Evolutionary conservation across 768 basidiomycete genomes (phyloP).

Genomic region (Neoboletus magnificus): DNA sequence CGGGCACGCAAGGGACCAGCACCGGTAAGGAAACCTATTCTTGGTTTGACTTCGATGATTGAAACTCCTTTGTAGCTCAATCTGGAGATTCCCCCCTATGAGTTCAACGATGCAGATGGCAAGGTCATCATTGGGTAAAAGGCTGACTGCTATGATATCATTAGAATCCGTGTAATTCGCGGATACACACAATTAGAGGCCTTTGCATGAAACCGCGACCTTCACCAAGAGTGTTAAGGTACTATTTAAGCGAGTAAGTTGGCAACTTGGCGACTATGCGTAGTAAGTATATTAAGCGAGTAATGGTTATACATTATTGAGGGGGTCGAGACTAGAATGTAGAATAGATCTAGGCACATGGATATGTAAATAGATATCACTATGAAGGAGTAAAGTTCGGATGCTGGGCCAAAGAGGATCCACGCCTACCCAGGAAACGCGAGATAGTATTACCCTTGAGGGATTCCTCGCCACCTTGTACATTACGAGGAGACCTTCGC

Average conservation of each 20-base stretch:
- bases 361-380: background rate
- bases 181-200: slow-evolving; percentile 24
- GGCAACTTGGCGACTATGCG: background rate
- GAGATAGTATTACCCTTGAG: slow-evolving; percentile 15
- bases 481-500: slow-evolving; percentile 13
- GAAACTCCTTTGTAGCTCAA: slow-evolving; percentile 59
- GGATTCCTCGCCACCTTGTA: slow-evolving; percentile 8
- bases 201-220: slow-evolving; percentile 6
- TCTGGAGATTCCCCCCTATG: slow-evolving; percentile 87
- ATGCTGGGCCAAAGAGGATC: slow-evolving; percentile 5
- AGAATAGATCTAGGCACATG: background rate
- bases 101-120: slow-evolving; percentile 82
- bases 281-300: background rate
- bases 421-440: slow-evolving; percentile 20
- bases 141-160: background rate
- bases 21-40: slow-evolving; percentile 56
- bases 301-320: background rate
- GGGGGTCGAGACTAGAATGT: background rate
- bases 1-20: slow-evolving; percentile 96
- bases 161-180: slow-evolving; percentile 19
- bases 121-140: slow-evolving; percentile 85
- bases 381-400: slow-evolving; percentile 3
- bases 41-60: slow-evolving; percentile 1
- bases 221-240: background rate
- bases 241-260: background rate